phyloP scores from a whole-genome alignment of 2,329 filamentous ascomycete genomes.

The Rhinocladiella mackenziei region DNA sequence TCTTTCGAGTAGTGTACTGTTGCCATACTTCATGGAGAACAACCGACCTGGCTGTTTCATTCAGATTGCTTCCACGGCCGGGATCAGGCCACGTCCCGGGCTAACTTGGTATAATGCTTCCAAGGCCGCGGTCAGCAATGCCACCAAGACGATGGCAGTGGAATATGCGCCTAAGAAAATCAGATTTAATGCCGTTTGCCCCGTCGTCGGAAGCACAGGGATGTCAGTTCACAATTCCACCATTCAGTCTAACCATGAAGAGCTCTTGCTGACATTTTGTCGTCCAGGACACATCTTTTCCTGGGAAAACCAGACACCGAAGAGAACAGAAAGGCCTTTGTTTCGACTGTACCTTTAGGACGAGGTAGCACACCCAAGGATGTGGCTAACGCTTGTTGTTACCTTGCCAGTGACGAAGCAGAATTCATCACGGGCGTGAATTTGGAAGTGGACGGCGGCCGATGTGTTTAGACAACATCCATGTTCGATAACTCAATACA shows the following conservation, averaged over 20 bases:
- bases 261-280: not conserved
- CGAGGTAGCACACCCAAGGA: slow-evolving; percentile 50
- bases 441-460: slow-evolving; percentile 28
- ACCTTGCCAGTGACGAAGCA: slow-evolving; percentile 67
- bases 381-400: slow-evolving; percentile 67
- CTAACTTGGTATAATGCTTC: slow-evolving; percentile 50
- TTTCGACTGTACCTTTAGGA: slow-evolving; percentile 42
- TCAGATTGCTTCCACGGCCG: slow-evolving; percentile 25
- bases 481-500: no score
- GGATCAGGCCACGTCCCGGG: slow-evolving; percentile 23
- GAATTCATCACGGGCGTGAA: slow-evolving; percentile 55
- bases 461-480: slow-evolving; percentile 13
- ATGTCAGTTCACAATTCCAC: slow-evolving; percentile 42
- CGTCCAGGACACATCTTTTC: slow-evolving; percentile 37
- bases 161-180: slow-evolving; percentile 71
- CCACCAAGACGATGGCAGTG: slow-evolving; percentile 64
- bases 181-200: slow-evolving; percentile 68
- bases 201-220: slow-evolving; percentile 60
- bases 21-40: slow-evolving; percentile 26
- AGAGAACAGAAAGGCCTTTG: slow-evolving; percentile 43
- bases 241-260: not conserved
- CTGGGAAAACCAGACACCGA: slow-evolving; percentile 44
- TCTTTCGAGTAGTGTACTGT: slow-evolving; percentile 22
- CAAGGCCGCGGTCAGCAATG: slow-evolving; percentile 63
- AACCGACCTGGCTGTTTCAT: slow-evolving; percentile 23